A percentile compares a stretch with the other conserved stretches of the same genome.
phyloP scores from a whole-genome alignment of 176 grass and related monocot genomes.

The Puya raimondii region DNA sequence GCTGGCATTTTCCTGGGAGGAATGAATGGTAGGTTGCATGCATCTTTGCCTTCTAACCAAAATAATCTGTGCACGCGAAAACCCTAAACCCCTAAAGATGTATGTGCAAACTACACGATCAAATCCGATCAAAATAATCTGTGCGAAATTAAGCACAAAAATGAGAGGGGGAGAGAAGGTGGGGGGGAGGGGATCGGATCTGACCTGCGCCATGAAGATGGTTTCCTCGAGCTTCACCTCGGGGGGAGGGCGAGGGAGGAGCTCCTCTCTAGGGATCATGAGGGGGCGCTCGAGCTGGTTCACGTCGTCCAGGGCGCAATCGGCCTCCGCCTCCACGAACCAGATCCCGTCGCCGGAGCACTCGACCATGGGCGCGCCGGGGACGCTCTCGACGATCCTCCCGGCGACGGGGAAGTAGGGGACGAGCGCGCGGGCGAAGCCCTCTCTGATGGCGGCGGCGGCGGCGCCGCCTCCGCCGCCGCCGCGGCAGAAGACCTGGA shows the following conservation, averaged over 20 bases:
- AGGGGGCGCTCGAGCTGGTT: constrained; percentile 63
- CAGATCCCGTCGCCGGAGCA: constrained; percentile 66
- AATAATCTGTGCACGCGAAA: no score
- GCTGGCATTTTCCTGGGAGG: no score
- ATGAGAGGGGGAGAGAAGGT: not conserved
- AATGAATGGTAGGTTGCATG: no score
- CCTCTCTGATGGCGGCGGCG: constrained; percentile 28
- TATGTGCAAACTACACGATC: not conserved
- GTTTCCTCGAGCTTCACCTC: constrained; percentile 36
- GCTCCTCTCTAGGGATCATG: constrained; percentile 54
- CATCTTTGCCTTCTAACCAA: no score
- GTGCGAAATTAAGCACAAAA: constrained; percentile 7
- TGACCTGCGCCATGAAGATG: constrained; percentile 57
- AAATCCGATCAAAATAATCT: constrained; percentile 17
- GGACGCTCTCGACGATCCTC: constrained; percentile 35
- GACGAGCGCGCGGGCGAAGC: constrained; percentile 45
- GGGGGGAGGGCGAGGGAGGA: constrained; percentile 42
- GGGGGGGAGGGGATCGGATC: not conserved
- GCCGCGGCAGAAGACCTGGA: constrained; percentile 40
- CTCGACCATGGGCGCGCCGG: constrained; percentile 36
- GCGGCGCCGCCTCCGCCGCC: not conserved
- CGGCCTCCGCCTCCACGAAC: constrained; percentile 55
- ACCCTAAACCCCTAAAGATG: no score
- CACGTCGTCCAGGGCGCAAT: constrained; percentile 50
- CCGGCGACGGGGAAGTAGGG: constrained; percentile 60